Conservation (phyloP, 345 rosid species). For the Brassica nigra region DNA sequence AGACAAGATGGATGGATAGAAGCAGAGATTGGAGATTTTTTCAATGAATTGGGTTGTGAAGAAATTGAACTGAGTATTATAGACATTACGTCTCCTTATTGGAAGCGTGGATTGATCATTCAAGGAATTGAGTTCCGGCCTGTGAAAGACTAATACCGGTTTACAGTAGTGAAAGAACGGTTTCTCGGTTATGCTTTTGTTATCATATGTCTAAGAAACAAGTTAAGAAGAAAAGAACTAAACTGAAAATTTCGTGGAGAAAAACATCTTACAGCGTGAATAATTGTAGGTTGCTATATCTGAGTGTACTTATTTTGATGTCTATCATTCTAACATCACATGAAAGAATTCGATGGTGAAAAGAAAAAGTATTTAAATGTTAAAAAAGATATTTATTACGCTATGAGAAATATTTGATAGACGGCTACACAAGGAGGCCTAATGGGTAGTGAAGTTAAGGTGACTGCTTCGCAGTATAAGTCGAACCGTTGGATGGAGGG, state of each 20-base stretch:
- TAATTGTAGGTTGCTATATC: no score
- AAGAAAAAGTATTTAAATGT: no score
- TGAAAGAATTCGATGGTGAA: no score
- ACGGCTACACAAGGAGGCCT: not conserved
- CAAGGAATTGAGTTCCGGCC: conserved; percentile 30
- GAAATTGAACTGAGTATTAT: conserved; percentile 21
- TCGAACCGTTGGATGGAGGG: not conserved
- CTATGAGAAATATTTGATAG: no score
- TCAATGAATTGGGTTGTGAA: conserved; percentile 15
- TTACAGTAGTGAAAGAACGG: not conserved
- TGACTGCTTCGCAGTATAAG: not conserved
- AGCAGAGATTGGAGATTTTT: conserved; percentile 30
- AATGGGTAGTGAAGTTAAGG: not conserved
- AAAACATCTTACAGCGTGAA: not conserved
- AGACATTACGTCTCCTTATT: conserved; percentile 5
- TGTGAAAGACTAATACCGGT: not conserved
- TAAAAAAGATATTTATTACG: no score
- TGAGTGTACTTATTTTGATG: no score
- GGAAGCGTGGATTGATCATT: conserved; percentile 20
- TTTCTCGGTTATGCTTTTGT: not conserved
- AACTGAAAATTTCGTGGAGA: not conserved
- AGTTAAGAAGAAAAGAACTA: no score
- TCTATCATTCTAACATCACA: no score
- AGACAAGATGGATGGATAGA: conserved; percentile 37
- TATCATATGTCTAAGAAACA: not conserved